phyloP scores from a whole-genome alignment of 345 rosid genomes.

The Xanthoceras sorbifolium region DNA sequence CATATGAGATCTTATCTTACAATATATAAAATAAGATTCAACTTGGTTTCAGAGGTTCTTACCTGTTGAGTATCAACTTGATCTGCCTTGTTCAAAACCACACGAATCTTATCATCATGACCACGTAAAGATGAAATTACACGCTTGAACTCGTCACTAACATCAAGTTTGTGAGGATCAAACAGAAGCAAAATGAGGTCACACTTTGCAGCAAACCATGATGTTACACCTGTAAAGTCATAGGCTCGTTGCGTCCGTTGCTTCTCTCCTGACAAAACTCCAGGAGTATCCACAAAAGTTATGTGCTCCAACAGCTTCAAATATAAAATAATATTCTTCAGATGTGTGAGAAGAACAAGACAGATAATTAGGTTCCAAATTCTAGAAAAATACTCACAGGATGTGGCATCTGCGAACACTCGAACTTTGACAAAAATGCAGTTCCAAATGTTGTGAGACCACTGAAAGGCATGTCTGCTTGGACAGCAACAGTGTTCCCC shows the following conservation, averaged over 20 bases:
- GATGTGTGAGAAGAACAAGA: conserved; percentile 19
- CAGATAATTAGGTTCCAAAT: conserved; percentile 13
- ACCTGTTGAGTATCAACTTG: conserved; percentile 96
- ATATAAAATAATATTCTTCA: conserved; percentile 16
- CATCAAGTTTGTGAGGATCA: conserved; percentile 95
- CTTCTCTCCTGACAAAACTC: conserved; percentile 95
- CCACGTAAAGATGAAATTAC: conserved; percentile 92
- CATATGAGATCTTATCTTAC: background rate
- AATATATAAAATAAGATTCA: background rate
- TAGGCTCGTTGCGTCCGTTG: conserved; percentile 87
- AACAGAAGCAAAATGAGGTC: conserved; percentile 95
- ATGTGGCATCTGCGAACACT: conserved; percentile 99
- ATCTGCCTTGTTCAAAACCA: conserved; percentile 95
- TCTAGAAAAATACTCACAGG: conserved; percentile 49
- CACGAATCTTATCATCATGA: conserved; percentile 95
- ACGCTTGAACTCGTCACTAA: conserved; percentile 97
- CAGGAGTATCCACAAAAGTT: conserved; percentile 93
- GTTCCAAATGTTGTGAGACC: conserved; percentile 94
- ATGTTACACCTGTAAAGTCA: conserved; percentile 90
- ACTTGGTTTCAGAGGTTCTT: conserved; percentile 16
- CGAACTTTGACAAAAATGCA: conserved; percentile 88
- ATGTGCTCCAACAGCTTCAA: conserved; percentile 87
- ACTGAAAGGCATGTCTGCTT: conserved; percentile 95
- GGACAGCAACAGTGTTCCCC: conserved; percentile 90
- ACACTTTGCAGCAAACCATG: conserved; percentile 98